phyloP scores from a whole-genome alignment of 495 filamentous ascomycete species.

The Talaromyces nanjingensis region DNA sequence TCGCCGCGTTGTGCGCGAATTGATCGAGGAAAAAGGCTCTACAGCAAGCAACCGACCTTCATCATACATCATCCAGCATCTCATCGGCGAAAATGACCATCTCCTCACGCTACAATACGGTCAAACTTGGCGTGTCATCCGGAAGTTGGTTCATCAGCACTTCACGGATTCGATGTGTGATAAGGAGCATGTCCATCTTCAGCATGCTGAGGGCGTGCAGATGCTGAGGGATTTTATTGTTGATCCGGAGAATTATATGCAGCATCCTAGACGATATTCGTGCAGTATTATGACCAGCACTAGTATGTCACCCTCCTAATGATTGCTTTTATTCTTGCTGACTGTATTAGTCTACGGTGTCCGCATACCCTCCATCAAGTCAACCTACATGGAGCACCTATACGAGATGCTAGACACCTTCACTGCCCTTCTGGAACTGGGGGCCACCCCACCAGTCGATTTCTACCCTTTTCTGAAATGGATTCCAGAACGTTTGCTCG shows the following conservation, averaged over 20 bases:
- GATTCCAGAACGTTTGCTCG: slow-evolving; percentile 30
- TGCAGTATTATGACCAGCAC: slow-evolving; percentile 35
- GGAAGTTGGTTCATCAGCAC: slow-evolving; percentile 32
- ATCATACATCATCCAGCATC: slow-evolving; percentile 9
- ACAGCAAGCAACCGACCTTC: slow-evolving; percentile 18
- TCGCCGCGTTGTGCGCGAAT: slow-evolving; percentile 18
- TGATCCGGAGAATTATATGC: slow-evolving; percentile 33
- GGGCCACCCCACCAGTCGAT: slow-evolving; percentile 42
- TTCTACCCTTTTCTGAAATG: slow-evolving; percentile 33
- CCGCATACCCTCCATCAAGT: slow-evolving; percentile 21
- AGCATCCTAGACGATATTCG: slow-evolving; percentile 38
- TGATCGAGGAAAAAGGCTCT: slow-evolving; percentile 23
- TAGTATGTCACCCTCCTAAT: slow-evolving; percentile 7
- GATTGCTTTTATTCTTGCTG: neutral
- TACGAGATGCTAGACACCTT: slow-evolving; percentile 35
- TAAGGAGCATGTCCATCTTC: slow-evolving; percentile 12
- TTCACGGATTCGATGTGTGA: slow-evolving; percentile 26
- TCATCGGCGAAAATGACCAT: slow-evolving; percentile 24
- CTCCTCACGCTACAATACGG: slow-evolving; percentile 30
- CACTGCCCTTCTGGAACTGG: slow-evolving; percentile 34
- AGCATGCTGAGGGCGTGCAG: slow-evolving; percentile 18
- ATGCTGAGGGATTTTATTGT: slow-evolving; percentile 27
- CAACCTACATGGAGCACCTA: slow-evolving; percentile 24
- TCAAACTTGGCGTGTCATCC: slow-evolving; percentile 23
- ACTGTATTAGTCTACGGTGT: slow-evolving; percentile 23